Base-by-base conservation (phyloP, 2,329 filamentous ascomycete genomes). In the Colletotrichum chlorophyti region DNA sequence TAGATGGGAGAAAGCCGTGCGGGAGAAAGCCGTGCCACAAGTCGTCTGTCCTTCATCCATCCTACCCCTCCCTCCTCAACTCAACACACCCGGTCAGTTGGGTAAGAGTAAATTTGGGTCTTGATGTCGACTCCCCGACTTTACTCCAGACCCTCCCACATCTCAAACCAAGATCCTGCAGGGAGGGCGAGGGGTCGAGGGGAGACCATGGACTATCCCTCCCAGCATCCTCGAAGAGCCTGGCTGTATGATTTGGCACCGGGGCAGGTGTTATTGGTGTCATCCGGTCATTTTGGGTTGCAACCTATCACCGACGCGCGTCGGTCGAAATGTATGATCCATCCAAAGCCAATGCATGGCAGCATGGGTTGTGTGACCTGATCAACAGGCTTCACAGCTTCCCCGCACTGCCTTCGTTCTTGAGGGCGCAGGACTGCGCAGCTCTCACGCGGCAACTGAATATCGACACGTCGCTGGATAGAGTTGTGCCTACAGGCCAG, bases 291-390 rank as follows among this genome's bases (percentile, higher is more conserved):
- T 50, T 31, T 15, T 60, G 26, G 45, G 21, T 23, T 26, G 43
- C 34, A 32, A 29, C 57, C 57, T 60, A 60, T 60, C 43, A 60
- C 40, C 51, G 57, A 60, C 57, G 43, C 51, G 57, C 51, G 57
- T 57, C 43, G 32, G 26, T 27, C 32, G 24, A 50, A 45, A 32
- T 29, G 51, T 59, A 50, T 45, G 32, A 46, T 9, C 32, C 27
- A n/a, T n/a, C 32, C 37, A 50, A 49, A 29, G 37, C 24, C 43
- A 59, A 55, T 49, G 57, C 45, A 57, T 40, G 43, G 43, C 57
- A 45, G 38, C 57, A 60, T 60, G 57, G n/a, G 51, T 38, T 23
- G 42, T 60, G 51, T 40, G 24, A 34, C 40, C 38, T 31, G 57
- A 60, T 55, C 57, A 50, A 40, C 57, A 57, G 48, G 43, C 51